These are phyloP conservation scores for Gyromitra esculenta DNA, from an alignment of 2,329 filamentous ascomycete species.

Conservation along the genomic window DNA sequence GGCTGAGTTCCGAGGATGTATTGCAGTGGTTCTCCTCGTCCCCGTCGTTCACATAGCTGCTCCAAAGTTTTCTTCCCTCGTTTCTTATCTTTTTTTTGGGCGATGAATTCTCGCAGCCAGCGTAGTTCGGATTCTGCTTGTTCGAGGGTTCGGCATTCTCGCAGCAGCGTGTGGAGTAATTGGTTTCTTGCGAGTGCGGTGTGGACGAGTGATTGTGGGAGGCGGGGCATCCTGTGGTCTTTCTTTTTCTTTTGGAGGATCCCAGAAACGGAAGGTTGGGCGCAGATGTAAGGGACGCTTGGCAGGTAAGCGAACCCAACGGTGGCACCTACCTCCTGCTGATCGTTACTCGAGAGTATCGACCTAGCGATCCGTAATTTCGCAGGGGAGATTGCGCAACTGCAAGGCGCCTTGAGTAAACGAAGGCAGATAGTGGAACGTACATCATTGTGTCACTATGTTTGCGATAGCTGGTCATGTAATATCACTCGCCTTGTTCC, in stretches of 20 bases:
- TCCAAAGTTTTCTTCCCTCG: conserved; percentile 3
- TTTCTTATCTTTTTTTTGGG: background rate
- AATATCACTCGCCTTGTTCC: too few relatives aligned
- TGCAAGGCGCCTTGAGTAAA: background rate
- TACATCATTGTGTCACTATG: too few relatives aligned
- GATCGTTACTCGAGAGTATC: background rate
- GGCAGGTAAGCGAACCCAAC: background rate
- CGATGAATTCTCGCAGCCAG: conserved; percentile 42
- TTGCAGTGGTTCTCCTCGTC: conserved; percentile 73
- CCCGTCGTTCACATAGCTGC: conserved; percentile 29
- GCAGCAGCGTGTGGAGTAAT: conserved; percentile 41
- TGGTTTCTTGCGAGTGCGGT: conserved; percentile 12
- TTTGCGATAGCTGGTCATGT: too few relatives aligned
- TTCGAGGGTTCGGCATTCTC: conserved; percentile 51
- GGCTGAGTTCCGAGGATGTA: conserved; percentile 89
- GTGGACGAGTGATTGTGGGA: conserved; percentile 35
- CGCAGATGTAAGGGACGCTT: conserved; percentile 1
- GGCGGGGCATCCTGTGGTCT: conserved; percentile 39
- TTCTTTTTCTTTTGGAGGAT: conserved; percentile 6
- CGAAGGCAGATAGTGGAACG: background rate
- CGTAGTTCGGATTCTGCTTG: conserved; percentile 54
- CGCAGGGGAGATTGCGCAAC: background rate
- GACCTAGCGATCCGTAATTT: background rate
- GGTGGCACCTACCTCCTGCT: background rate
- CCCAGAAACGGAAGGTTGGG: background rate